A percentile compares a stretch with the other conserved stretches of the same genome.
Conservation (phyloP, 2,329 filamentous ascomycete species). For the Rosellinia necatrix region DNA sequence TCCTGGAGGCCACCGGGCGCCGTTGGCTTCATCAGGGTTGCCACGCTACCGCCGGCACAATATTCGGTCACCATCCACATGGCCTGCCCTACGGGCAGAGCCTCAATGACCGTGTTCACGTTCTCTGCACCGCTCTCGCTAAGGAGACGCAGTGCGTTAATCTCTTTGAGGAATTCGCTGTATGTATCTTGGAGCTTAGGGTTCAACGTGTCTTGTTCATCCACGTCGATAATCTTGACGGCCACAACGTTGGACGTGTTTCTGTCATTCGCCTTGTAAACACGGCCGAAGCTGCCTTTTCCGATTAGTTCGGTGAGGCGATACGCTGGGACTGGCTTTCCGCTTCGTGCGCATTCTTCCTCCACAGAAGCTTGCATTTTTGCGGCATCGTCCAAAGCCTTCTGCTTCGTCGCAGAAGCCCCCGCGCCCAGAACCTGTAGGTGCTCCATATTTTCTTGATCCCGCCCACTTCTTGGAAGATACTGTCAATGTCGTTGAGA, state of each 20-base stretch:
- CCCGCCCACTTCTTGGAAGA: conserved; percentile 6
- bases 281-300: conserved; percentile 74
- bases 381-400: conserved; percentile 70
- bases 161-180: conserved; percentile 71
- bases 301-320: conserved; percentile 74
- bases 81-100: conserved; percentile 74
- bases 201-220: conserved; percentile 72
- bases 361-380: conserved; percentile 70
- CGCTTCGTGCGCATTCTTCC: conserved; percentile 63
- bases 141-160: conserved; percentile 71
- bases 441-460: conserved; percentile 33
- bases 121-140: conserved; percentile 76
- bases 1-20: conserved; percentile 68
- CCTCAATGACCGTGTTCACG: conserved; percentile 81
- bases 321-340: conserved; percentile 67
- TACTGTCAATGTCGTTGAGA: conserved; percentile 3
- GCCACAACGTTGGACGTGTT: conserved; percentile 64
- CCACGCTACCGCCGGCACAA: conserved; percentile 82
- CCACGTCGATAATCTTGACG: conserved; percentile 84
- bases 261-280: conserved; percentile 66
- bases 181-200: conserved; percentile 69
- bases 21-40: conserved; percentile 71
- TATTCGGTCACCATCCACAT: conserved; percentile 92
- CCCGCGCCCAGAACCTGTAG: conserved; percentile 35
- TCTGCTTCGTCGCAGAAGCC: conserved; percentile 44